Evolutionary conservation across 306 rosid species (phyloP), one percentile per base, ranked within the genome.

Genomic region (Adenanthera pavonina): DNA sequence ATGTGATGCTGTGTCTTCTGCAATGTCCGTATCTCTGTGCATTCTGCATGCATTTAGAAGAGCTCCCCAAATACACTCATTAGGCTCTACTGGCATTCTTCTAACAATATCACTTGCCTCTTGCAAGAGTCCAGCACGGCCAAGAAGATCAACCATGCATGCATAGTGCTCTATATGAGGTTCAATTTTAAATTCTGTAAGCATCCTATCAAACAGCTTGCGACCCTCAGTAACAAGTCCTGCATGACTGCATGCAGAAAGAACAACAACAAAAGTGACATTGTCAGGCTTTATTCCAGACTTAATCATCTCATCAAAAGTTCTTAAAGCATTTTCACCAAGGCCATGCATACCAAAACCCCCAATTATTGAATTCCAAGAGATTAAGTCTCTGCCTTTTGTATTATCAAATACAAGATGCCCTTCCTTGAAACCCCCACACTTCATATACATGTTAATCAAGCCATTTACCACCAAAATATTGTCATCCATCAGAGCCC

Each of bases 271-370:
- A 57, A 92, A 91, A 74, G 97, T 88, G 78, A 95, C 77, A 19
- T 82, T 82, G 82, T 95, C 97, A 56, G 98, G 98, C 78, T 76
- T 81, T 33, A 84, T 38, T 79, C 91, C 92, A 0, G 84, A 77
- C 79, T 79, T 74, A 25, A 87, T 83, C 97, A 92, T 89, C 84
- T 77, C 79, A 79, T 88, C 65, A 70, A 92, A 92, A 82, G 83
- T 82, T 71, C 69, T 77, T 20, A 91, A 83, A 76, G 98, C 95
- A n/a, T 87, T 85, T 57, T 84, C 85, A 40, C 94, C 97, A 60
- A 88, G 91, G 25, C 97, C 98, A 41, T 92, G 97, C 83, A 91
- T 82, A 71, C 98, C 97, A 75, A 90, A 91, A 30, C 94, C 97
- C 12, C 95, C 75, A 81, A 92, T 92, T 84, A 91, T 77, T 1